These are phyloP conservation scores for Moesziomyces antarcticus DNA, from an alignment of 1,284 basidiomycete species.

Conservation along the genomic window DNA sequence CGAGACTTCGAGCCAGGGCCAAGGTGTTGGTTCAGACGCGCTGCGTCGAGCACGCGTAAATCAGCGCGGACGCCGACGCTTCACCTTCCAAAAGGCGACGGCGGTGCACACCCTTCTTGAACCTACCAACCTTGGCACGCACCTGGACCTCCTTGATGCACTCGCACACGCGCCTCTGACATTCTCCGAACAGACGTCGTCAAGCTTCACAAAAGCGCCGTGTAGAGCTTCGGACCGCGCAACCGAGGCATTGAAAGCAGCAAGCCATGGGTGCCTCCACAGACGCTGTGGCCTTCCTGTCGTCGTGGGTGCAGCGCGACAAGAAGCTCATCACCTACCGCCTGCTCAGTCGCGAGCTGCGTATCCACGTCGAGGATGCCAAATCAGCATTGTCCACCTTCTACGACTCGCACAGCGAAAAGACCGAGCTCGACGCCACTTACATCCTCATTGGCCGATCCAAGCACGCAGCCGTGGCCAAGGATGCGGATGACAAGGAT, in stretches of 20 bases:
- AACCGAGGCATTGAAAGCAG: background rate
- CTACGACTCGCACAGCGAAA: slow-evolving; percentile 30
- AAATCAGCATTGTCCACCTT: slow-evolving; percentile 36
- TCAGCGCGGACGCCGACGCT: slow-evolving; percentile 11
- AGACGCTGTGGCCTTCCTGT: slow-evolving; percentile 36
- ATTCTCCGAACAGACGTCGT: background rate
- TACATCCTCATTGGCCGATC: slow-evolving; percentile 38
- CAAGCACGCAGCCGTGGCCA: background rate
- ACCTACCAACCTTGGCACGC: background rate
- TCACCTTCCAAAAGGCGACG: slow-evolving; percentile 6
- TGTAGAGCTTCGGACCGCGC: background rate
- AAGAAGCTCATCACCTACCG: slow-evolving; percentile 56
- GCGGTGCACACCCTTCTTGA: background rate
- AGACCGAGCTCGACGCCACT: slow-evolving; percentile 30
- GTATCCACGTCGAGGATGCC: slow-evolving; percentile 54
- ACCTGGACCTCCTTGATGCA: background rate
- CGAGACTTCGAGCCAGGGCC: background rate
- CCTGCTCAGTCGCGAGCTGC: slow-evolving; percentile 52
- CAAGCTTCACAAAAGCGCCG: background rate
- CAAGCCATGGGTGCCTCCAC: slow-evolving; percentile 22
- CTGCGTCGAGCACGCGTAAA: slow-evolving; percentile 27
- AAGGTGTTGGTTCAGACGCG: slow-evolving; percentile 34
- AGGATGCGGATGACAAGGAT: background rate
- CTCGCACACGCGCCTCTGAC: background rate
- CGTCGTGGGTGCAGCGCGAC: slow-evolving; percentile 50